Evolutionary conservation across 495 filamentous ascomycete genomes (phyloP), one percentile per base, ranked within the genome.

Genomic region (Clavariopsis aquatica): DNA sequence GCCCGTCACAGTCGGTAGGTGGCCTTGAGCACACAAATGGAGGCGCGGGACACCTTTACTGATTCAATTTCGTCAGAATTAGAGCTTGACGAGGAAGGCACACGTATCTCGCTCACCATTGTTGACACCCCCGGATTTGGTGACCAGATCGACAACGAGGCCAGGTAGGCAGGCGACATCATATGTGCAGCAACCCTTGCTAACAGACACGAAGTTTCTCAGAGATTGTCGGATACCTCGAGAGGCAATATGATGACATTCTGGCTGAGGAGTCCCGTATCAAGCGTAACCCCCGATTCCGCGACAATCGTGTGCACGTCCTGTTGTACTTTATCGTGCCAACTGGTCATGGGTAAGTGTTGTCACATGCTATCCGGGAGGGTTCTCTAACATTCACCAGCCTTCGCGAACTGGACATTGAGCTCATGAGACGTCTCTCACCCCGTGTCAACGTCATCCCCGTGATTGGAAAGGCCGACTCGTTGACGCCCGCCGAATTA

Each of bases 281-380:
- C 82, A 98, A 98, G 88, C 94, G 94, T 89, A 98, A 98, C 81
- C 95, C 94, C 61, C 86, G 94, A 72, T 98, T 98, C 86, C 87
- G 95, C 73, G 94, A 98, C 79, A 97, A 98, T 80, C 91, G 94
- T 79, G 92, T 98, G 38, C 94, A 98, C 73, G 94, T 91, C 62
- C 86, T 98, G 71, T 86, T 98, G 70, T 98, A 98, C 83, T 98
- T 98, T 81, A 97, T 98, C 81, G 95, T 94, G 68, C 94, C 94
- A 28, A 98, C 94, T 55, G 94, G 93, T 69, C 93, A 98, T 80
- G 93, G 89, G 90, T 93, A 81, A 73, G 82, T 46, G 58, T 28
- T 49, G 26, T 49, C 20, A 52, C 66, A 9, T 52, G 20, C 31
- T 20, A 27, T 28, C 22, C 29, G 45, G 22, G 76, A 77, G 70